phyloP scores from a whole-genome alignment of 2,329 filamentous ascomycete genomes.

The Paecilomyces sp. region DNA sequence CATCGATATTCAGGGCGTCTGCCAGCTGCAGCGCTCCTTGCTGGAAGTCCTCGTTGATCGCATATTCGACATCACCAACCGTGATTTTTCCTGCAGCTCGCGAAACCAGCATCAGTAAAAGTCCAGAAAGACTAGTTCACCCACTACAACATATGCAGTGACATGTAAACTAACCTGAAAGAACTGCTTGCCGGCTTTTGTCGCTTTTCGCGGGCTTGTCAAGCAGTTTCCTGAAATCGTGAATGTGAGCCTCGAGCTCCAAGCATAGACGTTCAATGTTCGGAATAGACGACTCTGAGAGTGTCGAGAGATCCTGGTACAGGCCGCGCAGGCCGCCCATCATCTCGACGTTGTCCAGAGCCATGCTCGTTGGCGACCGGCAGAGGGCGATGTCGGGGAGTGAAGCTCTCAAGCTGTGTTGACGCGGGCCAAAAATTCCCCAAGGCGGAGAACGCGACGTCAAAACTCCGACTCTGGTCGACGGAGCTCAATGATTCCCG shows the following conservation, averaged over 20 bases:
- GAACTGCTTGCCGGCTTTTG: constrained; percentile 63
- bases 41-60: constrained; percentile 80
- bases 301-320: constrained; percentile 73
- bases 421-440: constrained; percentile 18
- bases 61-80: constrained; percentile 65
- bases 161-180: constrained; percentile 51
- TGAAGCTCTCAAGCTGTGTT: constrained; percentile 17
- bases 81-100: constrained; percentile 60
- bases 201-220: constrained; percentile 70
- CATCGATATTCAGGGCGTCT: constrained; percentile 84
- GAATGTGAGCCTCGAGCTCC: constrained; percentile 59
- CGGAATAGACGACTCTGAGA: constrained; percentile 63
- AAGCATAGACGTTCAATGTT: constrained; percentile 61
- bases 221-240: constrained; percentile 64
- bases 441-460: constrained; percentile 27
- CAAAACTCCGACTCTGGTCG: constrained; percentile 24
- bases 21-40: constrained; percentile 74
- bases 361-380: constrained; percentile 11
- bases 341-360: constrained; percentile 66
- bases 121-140: neutral
- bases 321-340: constrained; percentile 75
- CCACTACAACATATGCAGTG: neutral
- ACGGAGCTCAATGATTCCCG: constrained; percentile 5
- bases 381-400: constrained; percentile 16
- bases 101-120: constrained; percentile 3